Conservation (phyloP, 768 basidiomycete genomes). For the Phlegmacium glaucopus region DNA sequence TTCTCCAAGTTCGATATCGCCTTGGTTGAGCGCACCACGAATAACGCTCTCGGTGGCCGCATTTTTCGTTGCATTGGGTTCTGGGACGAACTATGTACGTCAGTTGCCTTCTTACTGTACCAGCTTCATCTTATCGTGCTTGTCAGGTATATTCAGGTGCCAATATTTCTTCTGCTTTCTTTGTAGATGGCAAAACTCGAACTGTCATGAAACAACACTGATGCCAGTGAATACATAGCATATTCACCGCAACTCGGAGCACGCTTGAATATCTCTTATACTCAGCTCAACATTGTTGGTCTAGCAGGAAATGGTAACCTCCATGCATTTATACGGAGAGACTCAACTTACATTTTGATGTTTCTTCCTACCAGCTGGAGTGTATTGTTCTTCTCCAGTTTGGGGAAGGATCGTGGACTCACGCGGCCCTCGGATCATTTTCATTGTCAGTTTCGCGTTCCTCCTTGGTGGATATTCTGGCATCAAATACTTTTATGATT, state of each 20-base stretch:
- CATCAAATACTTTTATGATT: slow-evolving; percentile 64
- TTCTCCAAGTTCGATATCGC: too few species aligned
- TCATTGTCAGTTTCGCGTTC: slow-evolving; percentile 53
- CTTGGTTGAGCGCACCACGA: slow-evolving; percentile 39
- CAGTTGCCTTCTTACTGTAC: neutral
- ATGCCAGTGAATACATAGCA: slow-evolving; percentile 36
- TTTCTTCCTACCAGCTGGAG: slow-evolving; percentile 77
- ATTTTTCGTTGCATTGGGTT: slow-evolving; percentile 55
- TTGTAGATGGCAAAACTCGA: neutral
- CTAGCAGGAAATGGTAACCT: slow-evolving; percentile 67
- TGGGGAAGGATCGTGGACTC: slow-evolving; percentile 82
- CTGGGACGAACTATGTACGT: slow-evolving; percentile 77
- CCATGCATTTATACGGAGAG: neutral
- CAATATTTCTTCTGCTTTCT: too few species aligned
- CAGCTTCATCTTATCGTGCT: neutral
- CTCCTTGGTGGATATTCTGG: slow-evolving; percentile 74
- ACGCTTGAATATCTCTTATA: slow-evolving; percentile 73
- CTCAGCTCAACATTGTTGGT: slow-evolving; percentile 78
- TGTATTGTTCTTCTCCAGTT: slow-evolving; percentile 71
- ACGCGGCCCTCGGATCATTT: slow-evolving; percentile 66
- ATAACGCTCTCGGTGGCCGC: slow-evolving; percentile 50
- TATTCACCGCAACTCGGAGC: slow-evolving; percentile 86
- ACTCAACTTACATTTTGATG: neutral
- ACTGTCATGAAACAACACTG: neutral
- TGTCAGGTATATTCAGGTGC: slow-evolving; percentile 41